phyloP scores from a whole-genome alignment of 148 eudicot species.

The Nyssa sinensis region DNA sequence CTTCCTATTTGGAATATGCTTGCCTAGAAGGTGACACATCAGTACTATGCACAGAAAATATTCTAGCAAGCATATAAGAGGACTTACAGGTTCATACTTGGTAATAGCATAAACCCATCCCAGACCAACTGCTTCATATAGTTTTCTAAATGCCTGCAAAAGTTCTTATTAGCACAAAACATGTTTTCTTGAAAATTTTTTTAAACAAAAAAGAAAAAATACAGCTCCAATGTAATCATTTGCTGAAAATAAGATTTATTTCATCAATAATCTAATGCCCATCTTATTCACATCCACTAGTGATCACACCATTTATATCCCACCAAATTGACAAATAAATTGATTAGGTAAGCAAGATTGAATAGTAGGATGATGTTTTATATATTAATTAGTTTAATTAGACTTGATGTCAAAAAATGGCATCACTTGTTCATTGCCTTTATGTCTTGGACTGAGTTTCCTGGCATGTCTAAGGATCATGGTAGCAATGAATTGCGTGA shows the following conservation, averaged over 20 bases:
- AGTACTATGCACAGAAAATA: not conserved
- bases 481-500: not conserved
- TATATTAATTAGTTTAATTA: too few species aligned
- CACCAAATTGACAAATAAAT: too few species aligned
- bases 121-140: conserved; percentile 90
- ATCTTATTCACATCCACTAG: not conserved
- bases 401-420: too few species aligned
- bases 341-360: too few species aligned
- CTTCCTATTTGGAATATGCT: conserved; percentile 1
- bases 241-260: not conserved
- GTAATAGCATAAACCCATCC: conserved; percentile 98
- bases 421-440: not conserved
- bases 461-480: not conserved
- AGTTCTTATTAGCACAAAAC: not conserved
- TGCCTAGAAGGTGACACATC: not conserved
- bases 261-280: not conserved
- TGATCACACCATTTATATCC: too few species aligned
- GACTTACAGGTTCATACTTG: conserved; percentile 83
- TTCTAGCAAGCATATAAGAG: conserved; percentile 8
- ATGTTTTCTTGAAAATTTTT: not conserved
- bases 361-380: too few species aligned
- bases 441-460: not conserved
- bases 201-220: not conserved
- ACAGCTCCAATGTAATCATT: not conserved
- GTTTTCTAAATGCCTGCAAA: conserved; percentile 77